Evolutionary conservation across 345 rosid species (phyloP), one percentile per base, ranked within the genome.

Genomic region (Populus simonii): DNA sequence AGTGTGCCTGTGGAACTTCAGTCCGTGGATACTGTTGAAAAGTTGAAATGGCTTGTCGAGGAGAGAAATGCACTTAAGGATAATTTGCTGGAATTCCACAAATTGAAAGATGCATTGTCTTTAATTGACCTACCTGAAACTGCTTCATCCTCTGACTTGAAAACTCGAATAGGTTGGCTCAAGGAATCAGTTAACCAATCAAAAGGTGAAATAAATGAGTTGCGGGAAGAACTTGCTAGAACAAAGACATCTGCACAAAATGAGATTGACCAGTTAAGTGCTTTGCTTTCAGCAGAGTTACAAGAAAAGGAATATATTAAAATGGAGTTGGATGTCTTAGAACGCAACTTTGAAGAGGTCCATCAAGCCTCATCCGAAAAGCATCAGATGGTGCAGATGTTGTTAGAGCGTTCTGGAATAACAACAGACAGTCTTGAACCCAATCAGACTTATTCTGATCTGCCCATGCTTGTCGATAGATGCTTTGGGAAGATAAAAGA

Each of bases 161-260:
- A 88, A 85, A 78, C 90, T 82, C 83, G 89, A 70, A 73, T 90
- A 76, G 70, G 74, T 79, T 89, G 97, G 97, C 87, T 94, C 68
- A 89, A 80, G 82, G 94, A 90, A 66, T 93, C 95, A 4, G 81
- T 86, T 85, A 66, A 76, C 71, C 87, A 80, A 77, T 83, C 89
- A 83, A 88, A 85, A 84, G 85, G 76, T 80, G 88, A 88, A 79
- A 80, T 87, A 77, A 83, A 80, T 70, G 22, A 80, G 77, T 80
- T 93, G 83, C 87, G 86, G 66, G 76, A 80, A 82, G 89, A 90
- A 80, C 84, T 91, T 68, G 66, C 84, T 47, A 85, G 78, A 75
- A 81, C 72, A 62, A 83, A 78, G 75, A 88, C 87, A 78, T 84
- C 84, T 74, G 88, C 89, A 33, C 78, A 57, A 17, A 70, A 70